phyloP scores from a whole-genome alignment of 169 alveolate species.

The Plasmodium fragile region DNA sequence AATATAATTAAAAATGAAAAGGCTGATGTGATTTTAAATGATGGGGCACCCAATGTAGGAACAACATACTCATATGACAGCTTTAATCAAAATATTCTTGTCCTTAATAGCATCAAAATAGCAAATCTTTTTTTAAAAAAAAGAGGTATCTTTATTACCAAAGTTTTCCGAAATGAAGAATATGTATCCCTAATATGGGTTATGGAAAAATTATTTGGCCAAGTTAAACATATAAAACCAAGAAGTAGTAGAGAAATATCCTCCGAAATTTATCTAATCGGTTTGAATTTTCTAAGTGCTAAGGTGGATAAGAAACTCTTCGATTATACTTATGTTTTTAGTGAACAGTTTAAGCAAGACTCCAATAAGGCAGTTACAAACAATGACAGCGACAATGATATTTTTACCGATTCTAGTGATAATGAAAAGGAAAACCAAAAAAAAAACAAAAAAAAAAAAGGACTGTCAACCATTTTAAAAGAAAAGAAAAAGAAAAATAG shows the following conservation, averaged over 20 bases:
- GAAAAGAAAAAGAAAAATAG: constrained; percentile 86
- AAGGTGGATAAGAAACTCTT: constrained; percentile 96
- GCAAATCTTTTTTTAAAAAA: constrained; percentile 90
- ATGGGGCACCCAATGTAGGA: constrained; percentile 99
- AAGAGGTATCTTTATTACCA: constrained; percentile 83
- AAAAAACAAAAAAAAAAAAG: constrained; percentile 77
- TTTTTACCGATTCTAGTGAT: constrained; percentile 79
- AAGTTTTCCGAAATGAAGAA: constrained; percentile 89
- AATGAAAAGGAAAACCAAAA: constrained; percentile 13
- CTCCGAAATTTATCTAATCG: constrained; percentile 98
- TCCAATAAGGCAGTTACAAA: constrained; percentile 6
- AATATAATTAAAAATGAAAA: constrained; percentile 87
- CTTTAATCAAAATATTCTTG: constrained; percentile 96
- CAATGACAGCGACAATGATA: constrained; percentile 78
- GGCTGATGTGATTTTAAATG: constrained; percentile 98
- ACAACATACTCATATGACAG: constrained; percentile 99
- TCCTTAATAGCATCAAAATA: constrained; percentile 93
- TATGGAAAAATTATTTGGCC: constrained; percentile 95
- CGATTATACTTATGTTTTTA: constrained; percentile 96
- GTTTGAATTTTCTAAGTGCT: constrained; percentile 96
- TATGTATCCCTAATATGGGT: constrained; percentile 97
- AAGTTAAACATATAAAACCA: constrained; percentile 99
- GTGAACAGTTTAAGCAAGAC: constrained; percentile 79
- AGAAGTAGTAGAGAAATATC: constrained; percentile 97
- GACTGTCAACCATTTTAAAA: constrained; percentile 85